Percentiles rank a stretch among this genome's conserved stretches.
Evolutionary conservation across 768 basidiomycete genomes (phyloP).

Genomic region (Nevesoporus exiguus): DNA sequence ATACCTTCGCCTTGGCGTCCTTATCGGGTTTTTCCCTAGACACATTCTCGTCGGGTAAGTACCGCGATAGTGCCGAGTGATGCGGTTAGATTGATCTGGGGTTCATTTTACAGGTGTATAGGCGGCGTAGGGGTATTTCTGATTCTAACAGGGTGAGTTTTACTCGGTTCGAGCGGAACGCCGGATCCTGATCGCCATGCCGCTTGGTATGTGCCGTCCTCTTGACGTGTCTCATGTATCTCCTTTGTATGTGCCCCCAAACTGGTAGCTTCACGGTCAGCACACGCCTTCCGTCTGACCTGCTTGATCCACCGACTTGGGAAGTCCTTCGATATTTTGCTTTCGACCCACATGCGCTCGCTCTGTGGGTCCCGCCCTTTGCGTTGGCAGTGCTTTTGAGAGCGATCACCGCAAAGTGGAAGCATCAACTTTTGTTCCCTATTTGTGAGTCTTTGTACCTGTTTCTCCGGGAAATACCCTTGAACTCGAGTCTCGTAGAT

Average conservation of each 20-base stretch:
- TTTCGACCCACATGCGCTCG: conserved; percentile 55
- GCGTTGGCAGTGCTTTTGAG: conserved; percentile 72
- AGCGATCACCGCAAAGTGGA: conserved; percentile 71
- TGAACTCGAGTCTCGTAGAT: conserved; percentile 40
- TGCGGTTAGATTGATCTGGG: background rate
- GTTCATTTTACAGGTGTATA: conserved; percentile 53
- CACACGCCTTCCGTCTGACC: conserved; percentile 76
- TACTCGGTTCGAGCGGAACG: background rate
- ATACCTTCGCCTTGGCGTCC: conserved; percentile 71
- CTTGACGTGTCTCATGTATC: background rate
- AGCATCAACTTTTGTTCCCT: conserved; percentile 92
- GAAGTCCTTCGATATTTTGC: conserved; percentile 68
- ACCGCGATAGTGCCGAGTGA: conserved; percentile 1
- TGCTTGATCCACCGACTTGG: conserved; percentile 60
- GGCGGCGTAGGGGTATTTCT: conserved; percentile 96
- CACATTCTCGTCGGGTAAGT: conserved; percentile 92
- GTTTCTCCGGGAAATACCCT: background rate
- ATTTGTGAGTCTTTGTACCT: conserved; percentile 50
- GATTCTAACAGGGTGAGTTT: conserved; percentile 75
- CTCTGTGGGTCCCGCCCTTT: conserved; percentile 79
- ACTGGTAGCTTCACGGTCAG: conserved; percentile 73
- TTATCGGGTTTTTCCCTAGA: conserved; percentile 94
- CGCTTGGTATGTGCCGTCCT: background rate
- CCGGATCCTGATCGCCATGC: conserved; percentile 1
- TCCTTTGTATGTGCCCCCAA: background rate